phyloP scores from a whole-genome alignment of 805 yeast species.

The Lachancea dasiensis region DNA sequence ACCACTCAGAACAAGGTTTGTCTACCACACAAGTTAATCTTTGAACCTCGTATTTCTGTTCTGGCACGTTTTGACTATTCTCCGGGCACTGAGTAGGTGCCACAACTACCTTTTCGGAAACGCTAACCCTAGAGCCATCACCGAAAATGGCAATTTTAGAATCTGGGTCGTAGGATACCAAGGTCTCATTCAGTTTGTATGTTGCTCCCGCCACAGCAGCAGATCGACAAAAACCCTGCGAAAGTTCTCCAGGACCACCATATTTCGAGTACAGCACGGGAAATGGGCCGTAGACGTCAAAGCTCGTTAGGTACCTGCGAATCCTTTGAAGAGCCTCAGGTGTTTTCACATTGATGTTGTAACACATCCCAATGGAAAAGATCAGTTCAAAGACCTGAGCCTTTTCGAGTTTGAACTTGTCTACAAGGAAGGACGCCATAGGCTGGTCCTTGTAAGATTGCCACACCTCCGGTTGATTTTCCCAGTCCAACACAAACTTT shows the following conservation, averaged over 20 bases:
- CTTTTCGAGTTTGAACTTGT: conserved; percentile 61
- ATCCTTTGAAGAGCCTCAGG: conserved; percentile 75
- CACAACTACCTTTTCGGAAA: conserved; percentile 72
- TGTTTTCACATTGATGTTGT: conserved; percentile 53
- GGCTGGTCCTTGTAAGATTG: conserved; percentile 49
- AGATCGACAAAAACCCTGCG: conserved; percentile 95
- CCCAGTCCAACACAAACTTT: conserved; percentile 77
- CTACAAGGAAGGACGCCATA: conserved; percentile 52
- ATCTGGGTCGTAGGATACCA: conserved; percentile 59
- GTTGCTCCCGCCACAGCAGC: conserved; percentile 98
- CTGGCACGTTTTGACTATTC: conserved; percentile 38
- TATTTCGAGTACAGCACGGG: conserved; percentile 88
- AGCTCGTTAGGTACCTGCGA: conserved; percentile 73
- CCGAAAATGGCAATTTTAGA: conserved; percentile 62
- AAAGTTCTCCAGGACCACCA: conserved; percentile 93
- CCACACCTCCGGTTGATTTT: conserved; percentile 51
- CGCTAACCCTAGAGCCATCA: conserved; percentile 70
- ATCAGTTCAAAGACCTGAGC: conserved; percentile 81
- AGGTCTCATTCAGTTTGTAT: conserved; percentile 69
- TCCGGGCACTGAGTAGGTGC: conserved; percentile 63
- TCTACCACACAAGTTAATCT: conserved; percentile 78
- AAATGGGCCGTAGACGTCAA: conserved; percentile 90
- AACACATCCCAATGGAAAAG: conserved; percentile 78
- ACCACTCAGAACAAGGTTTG: conserved; percentile 89
- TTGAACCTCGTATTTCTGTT: conserved; percentile 52